Base-by-base conservation (phyloP, 1,139 yeast species). In the Taphrina betulina region DNA sequence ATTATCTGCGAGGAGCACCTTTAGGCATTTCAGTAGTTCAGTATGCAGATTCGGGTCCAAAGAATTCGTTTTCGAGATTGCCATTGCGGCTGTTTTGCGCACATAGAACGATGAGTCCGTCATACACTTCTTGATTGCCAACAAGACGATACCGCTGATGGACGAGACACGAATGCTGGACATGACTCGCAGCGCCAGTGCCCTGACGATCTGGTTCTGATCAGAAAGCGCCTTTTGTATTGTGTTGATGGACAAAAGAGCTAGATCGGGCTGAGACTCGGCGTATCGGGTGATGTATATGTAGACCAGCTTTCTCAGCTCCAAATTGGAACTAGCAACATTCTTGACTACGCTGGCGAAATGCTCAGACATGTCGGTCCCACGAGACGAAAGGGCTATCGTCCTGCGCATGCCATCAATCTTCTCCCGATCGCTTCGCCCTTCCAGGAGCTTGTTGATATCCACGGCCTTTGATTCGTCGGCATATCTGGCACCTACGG, bases 341-440 rank as follows among this genome's bases (percentile, higher is more conserved):
- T 89, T 89, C 69, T 90, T 90, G 59, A 92, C 85, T 10, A 94
- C 95, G 65, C 87, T 92, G 0, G 95, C 87, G 69, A 90, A 89
- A 67, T 79, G 85, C 53, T 77, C 78, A 5, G 77, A 67, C 3
- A 78, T 82, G 62, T 78, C 82, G 60, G 78, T 81, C 7, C 88
- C 90, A 10, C 40, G 37, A 20, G 57, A 43, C 5, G 54, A 31
- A 22, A 40, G n/a, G 2, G 44, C 46, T 12, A 50, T 31, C 5
- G 44, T 33, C 26, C 46, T 19, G 2, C 46, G 38, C 54, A 50
- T 50, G 28, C 54, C 54, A 29, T 50, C 54, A 23, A 50, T 50
- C 46, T 50, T 50, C 20, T 50, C 54, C 19, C 54, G 40, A 31
- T 50, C 54, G 4, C 38, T 40, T 20, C 54, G 43, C 10, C 46